phyloP scores from a whole-genome alignment of 192 early-diverging fungal genomes.

The Coemansia sp. region DNA sequence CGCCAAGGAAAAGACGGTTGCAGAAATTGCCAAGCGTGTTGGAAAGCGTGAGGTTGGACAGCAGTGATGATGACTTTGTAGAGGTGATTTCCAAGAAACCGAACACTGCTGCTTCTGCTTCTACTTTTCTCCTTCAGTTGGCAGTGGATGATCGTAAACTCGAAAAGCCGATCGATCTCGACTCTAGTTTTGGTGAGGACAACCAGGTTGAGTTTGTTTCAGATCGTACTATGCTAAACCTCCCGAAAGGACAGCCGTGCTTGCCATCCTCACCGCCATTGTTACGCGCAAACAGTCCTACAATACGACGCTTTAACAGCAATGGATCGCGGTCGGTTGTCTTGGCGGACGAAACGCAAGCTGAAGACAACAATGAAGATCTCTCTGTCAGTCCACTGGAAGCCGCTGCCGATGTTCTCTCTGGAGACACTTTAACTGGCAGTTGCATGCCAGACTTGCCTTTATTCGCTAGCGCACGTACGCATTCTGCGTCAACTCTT shows the following conservation, averaged over 20 bases:
- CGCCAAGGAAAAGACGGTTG: neutral
- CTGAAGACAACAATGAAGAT: neutral
- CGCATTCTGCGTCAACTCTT: constrained; percentile 12
- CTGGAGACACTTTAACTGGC: constrained; percentile 8
- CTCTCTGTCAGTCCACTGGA: neutral
- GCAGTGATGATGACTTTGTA: constrained; percentile 35
- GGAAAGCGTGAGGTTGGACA: constrained; percentile 9
- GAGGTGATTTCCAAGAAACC: neutral
- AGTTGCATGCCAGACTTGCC: neutral
- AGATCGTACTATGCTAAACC: neutral
- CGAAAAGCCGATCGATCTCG: neutral
- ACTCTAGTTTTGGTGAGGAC: neutral
- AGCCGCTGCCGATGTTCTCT: neutral
- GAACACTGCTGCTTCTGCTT: neutral
- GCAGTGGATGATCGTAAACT: neutral
- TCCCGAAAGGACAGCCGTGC: neutral
- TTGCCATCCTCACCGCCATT: constrained; percentile 42
- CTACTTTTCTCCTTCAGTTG: neutral
- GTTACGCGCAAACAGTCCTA: constrained; percentile 43
- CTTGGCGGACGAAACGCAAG: constrained; percentile 24
- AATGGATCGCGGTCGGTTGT: constrained; percentile 7
- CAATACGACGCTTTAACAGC: constrained; percentile 35
- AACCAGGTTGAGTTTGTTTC: neutral
- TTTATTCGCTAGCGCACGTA: constrained; percentile 1
- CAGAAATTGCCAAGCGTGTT: neutral